These are phyloP conservation scores for Amanita muscaria DNA, from an alignment of 768 basidiomycete species.

Conservation along the genomic window DNA sequence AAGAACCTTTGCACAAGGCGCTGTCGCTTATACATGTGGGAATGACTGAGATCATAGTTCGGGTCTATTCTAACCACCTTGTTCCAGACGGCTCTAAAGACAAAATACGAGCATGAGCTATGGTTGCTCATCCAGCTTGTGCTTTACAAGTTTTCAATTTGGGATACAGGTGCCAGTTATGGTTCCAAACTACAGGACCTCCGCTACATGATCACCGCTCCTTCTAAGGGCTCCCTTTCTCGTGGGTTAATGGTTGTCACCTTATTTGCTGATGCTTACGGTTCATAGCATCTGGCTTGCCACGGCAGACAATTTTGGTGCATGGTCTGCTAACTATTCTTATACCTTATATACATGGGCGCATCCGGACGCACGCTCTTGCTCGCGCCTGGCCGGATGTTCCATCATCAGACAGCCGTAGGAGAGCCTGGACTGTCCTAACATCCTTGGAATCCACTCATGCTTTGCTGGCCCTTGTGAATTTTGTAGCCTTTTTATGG, in stretches of 20 bases:
- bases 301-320: slow-evolving; percentile 46
- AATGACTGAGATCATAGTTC: slow-evolving; percentile 5
- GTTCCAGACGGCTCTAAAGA: slow-evolving; percentile 44
- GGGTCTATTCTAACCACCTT: slow-evolving; percentile 9
- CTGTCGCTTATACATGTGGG: slow-evolving; percentile 60
- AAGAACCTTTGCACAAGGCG: slow-evolving; percentile 72
- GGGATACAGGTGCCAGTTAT: slow-evolving; percentile 74
- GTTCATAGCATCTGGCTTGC: slow-evolving; percentile 53
- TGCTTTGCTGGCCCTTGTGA: slow-evolving; percentile 53
- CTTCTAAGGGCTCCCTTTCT: slow-evolving; percentile 17
- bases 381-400: slow-evolving; percentile 88
- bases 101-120: slow-evolving; percentile 69
- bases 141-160: slow-evolving; percentile 77
- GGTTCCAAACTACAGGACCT: slow-evolving; percentile 79
- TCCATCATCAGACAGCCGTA: slow-evolving; percentile 67
- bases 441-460: slow-evolving; percentile 61
- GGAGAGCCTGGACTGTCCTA: slow-evolving; percentile 65
- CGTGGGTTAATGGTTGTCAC: slow-evolving; percentile 25
- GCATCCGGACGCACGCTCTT: slow-evolving; percentile 65
- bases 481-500: slow-evolving; percentile 78
- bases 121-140: slow-evolving; percentile 57
- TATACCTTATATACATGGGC: slow-evolving; percentile 70
- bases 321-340: slow-evolving; percentile 71
- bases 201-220: slow-evolving; percentile 38
- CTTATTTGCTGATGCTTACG: slow-evolving; percentile 8